phyloP scores from a whole-genome alignment of 148 eudicot genomes.

The Cornus controversa region DNA sequence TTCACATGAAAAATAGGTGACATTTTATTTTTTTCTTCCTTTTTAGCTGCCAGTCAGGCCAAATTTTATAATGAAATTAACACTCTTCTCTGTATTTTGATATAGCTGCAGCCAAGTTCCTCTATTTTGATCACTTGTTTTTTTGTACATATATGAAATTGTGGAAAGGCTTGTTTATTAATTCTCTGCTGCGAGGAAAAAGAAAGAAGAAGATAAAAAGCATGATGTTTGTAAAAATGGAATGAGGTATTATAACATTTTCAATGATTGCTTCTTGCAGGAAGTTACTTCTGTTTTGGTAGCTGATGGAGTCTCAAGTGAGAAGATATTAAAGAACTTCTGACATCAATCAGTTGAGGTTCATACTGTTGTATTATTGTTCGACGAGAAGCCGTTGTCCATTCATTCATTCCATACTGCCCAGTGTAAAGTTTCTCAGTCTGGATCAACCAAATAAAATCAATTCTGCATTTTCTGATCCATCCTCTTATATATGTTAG shows the following conservation, averaged over 20 bases:
- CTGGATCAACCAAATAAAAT: background rate
- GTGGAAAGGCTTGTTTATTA: too few relatives aligned
- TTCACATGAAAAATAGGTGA: too few relatives aligned
- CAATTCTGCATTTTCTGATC: background rate
- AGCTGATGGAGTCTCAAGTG: constrained; percentile 62
- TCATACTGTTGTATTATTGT: constrained; percentile 27
- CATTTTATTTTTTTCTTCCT: too few relatives aligned
- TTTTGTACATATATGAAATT: too few relatives aligned
- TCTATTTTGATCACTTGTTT: background rate
- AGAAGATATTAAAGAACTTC: constrained; percentile 82
- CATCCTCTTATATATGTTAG: background rate
- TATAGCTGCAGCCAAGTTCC: background rate
- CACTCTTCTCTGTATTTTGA: too few relatives aligned
- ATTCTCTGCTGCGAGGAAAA: too few relatives aligned
- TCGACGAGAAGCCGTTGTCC: background rate
- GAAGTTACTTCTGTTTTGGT: constrained; percentile 75
- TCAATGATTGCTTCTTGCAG: constrained; percentile 46
- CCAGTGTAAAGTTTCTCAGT: constrained; percentile 4
- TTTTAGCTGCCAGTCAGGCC: too few relatives aligned
- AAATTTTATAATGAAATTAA: too few relatives aligned
- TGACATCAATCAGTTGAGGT: constrained; percentile 19
- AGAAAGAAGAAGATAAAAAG: background rate
- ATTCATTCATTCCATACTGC: constrained; percentile 21
- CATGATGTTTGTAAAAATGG: background rate
- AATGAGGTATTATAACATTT: background rate